These are phyloP conservation scores for Plasmodium yoelii DNA, from an alignment of 169 alveolate species.

Conservation along the genomic window DNA sequence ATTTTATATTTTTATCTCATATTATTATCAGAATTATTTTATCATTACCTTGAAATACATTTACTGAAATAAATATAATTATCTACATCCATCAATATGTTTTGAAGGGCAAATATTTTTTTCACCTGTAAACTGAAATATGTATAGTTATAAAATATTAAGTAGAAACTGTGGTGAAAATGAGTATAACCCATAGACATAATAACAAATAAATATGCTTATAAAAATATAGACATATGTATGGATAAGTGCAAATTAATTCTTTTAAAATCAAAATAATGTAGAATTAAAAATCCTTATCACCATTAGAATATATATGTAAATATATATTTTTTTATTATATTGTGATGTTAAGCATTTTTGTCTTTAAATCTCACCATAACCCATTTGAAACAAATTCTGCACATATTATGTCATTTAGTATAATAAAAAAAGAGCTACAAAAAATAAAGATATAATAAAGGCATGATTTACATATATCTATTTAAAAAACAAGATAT, in stretches of 20 bases:
- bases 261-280: no score
- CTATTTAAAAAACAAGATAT: not conserved
- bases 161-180: not conserved
- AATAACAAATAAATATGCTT: not conserved
- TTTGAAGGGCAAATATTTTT: constrained; percentile 34
- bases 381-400: constrained; percentile 30
- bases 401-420: constrained; percentile 43
- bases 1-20: no score
- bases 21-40: not conserved
- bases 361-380: constrained; percentile 20
- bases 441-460: not conserved
- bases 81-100: constrained; percentile 31
- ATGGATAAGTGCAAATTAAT: not conserved
- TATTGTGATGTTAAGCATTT: constrained; percentile 4
- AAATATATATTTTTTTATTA: not conserved
- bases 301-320: not conserved
- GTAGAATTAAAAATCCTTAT: no score
- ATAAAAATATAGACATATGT: not conserved
- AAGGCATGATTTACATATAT: not conserved
- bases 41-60: constrained; percentile 40
- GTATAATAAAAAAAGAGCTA: constrained; percentile 49
- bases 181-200: not conserved
- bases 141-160: not conserved
- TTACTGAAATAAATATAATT: constrained; percentile 35
- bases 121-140: constrained; percentile 28